Base-by-base conservation (phyloP, 495 filamentous ascomycete genomes). In the Lasiosphaeria miniovina region DNA sequence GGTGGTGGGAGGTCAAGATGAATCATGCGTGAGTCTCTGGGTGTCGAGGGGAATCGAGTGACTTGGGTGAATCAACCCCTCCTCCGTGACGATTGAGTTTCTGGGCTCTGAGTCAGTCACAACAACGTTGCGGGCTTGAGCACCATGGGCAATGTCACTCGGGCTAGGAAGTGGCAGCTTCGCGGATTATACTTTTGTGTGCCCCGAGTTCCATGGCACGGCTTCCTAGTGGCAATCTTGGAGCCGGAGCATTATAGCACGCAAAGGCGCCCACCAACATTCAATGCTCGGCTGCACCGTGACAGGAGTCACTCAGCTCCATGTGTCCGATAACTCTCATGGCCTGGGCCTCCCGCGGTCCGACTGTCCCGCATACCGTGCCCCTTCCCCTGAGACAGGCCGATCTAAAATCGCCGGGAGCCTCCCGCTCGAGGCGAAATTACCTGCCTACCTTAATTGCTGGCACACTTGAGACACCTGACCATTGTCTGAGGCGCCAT, bases 211-310 rank as follows among this genome's bases (percentile, higher is more conserved):
- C 24, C 24, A 24, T 24, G 24, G 24, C 24, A 46, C 15, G 43
- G 43, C 43, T 55, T 55, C 36, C 52, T 38, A 24, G 52, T 54
- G 52, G 52, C 35, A 54, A 54, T 35, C 52, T 34, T 54, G 52
- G 17, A 40, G 35, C 35, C 33, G 36, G 17, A 24, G 6, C 35
- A 40, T 17, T 2, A n/a, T 11, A 11, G 10, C 31, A n/a, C 32
- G 36, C 33, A 33, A 52, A 33, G 11, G 35, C 50, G 17, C 50
- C 33, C 6, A 52, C 50, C 24, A 24, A 24, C 24, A 24, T 24
- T 24, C 24, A 24, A 24, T 24, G 24, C 24, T 24, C 24, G 24
- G 24, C 24, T 4, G 15, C 43, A 14, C 12, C 43, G 43, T n/a
- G 43, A 5, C 12, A 46, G 43, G 43, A 46, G 43, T 14, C 12